A percentile compares a stretch with the other conserved stretches of the same genome.
Conservation (phyloP, 2,329 filamentous ascomycete species). For the Fusarium odoratissimum region DNA sequence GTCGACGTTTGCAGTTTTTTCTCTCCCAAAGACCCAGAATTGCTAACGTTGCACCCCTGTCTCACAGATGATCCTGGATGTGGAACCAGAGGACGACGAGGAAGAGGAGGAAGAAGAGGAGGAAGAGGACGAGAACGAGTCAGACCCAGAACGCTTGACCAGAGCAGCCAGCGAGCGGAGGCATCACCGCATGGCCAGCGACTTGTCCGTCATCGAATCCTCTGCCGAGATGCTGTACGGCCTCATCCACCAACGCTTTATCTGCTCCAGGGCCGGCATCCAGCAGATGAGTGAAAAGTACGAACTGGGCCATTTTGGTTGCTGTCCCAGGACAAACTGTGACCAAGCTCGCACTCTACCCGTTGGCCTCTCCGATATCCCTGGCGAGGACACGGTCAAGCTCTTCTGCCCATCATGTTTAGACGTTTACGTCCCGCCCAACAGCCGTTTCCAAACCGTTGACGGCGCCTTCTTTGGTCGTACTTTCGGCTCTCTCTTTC, state of each 20-base stretch:
- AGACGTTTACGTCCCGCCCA: constrained; percentile 96
- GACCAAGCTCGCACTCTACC: constrained; percentile 90
- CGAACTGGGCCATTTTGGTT: constrained; percentile 94
- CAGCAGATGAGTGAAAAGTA: constrained; percentile 99
- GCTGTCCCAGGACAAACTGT: constrained; percentile 94
- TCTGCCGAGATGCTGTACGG: constrained; percentile 99
- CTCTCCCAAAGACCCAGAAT: neutral
- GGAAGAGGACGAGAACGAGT: constrained; percentile 77
- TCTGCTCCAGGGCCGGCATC: constrained; percentile 94
- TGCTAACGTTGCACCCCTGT: constrained; percentile 13
- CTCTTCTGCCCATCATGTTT: constrained; percentile 97
- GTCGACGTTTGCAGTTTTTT: neutral
- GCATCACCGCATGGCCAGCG: constrained; percentile 87
- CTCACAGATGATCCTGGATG: constrained; percentile 92
- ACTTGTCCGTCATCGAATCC: constrained; percentile 94
- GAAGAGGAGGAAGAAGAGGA: constrained; percentile 87
- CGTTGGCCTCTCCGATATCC: constrained; percentile 93
- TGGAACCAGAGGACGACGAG: constrained; percentile 95
- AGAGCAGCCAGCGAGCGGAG: constrained; percentile 72
- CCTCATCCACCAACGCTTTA: constrained; percentile 97
- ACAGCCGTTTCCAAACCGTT: constrained; percentile 96
- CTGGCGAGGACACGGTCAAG: constrained; percentile 97
- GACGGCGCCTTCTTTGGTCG: constrained; percentile 98
- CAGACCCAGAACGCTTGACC: constrained; percentile 66
- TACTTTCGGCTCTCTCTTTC: constrained; percentile 95